Evolutionary conservation across 2,329 filamentous ascomycete genomes (phyloP).

Genomic region (Sphaceloma murrayae): DNA sequence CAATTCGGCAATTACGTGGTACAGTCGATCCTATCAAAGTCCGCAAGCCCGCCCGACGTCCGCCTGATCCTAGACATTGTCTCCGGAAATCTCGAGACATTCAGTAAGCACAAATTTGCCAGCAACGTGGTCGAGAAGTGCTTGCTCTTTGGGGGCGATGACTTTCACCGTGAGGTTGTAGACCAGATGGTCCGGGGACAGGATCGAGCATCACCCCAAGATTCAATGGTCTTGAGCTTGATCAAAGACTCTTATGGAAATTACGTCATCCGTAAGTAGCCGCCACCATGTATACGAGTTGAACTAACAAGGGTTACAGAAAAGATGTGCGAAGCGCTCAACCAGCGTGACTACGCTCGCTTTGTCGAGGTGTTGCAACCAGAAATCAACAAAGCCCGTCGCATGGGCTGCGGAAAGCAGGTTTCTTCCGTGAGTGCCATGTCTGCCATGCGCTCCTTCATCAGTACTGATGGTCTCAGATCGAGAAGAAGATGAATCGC

Average conservation of each 20-base stretch:
- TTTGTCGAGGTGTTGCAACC: conserved; percentile 36
- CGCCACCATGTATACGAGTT: conserved; percentile 17
- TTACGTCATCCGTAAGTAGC: conserved; percentile 85
- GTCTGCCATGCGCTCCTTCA: no score
- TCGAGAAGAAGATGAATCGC: conserved; percentile 43
- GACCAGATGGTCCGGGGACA: conserved; percentile 47
- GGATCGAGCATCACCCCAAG: conserved; percentile 43
- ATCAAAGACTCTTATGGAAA: conserved; percentile 92
- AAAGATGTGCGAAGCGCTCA: conserved; percentile 56
- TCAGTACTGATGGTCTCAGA: conserved; percentile 23
- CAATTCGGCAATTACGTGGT: conserved; percentile 95
- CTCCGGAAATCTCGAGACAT: conserved; percentile 57
- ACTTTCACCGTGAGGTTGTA: conserved; percentile 62
- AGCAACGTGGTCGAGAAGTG: conserved; percentile 97
- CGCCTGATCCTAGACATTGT: conserved; percentile 69
- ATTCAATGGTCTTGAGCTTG: conserved; percentile 60
- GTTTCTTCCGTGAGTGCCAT: conserved; percentile 30
- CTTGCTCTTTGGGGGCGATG: conserved; percentile 58
- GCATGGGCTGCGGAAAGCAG: conserved; percentile 36
- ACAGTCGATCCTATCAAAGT: conserved; percentile 87
- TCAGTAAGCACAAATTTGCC: conserved; percentile 92
- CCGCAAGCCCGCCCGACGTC: no score
- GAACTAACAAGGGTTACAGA: conserved; percentile 47
- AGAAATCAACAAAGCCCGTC: conserved; percentile 38
- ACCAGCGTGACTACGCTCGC: conserved; percentile 32